These are phyloP conservation scores for Pilaira anomala DNA, from an alignment of 192 early-diverging fungal genomes.

Conservation along the genomic window DNA sequence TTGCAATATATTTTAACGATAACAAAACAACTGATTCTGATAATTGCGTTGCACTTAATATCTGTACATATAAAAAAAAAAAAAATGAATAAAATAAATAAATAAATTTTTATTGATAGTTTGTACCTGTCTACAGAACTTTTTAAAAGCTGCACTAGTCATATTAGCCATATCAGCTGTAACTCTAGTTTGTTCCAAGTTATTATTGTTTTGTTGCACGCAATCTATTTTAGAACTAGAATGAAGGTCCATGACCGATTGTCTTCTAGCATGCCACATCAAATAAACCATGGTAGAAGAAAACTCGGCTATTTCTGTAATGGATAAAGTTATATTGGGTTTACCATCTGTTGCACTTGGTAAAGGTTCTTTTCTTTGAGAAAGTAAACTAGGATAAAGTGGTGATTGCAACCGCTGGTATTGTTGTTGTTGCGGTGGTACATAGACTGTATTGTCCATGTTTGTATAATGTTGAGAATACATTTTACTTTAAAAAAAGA, in stretches of 20 bases:
- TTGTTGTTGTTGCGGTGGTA: neutral
- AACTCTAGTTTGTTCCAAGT: constrained; percentile 14
- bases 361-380: constrained; percentile 6
- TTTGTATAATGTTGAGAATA: neutral
- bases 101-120: no score
- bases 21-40: constrained; percentile 53
- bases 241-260: constrained; percentile 35
- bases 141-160: constrained; percentile 34
- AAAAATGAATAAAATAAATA: neutral
- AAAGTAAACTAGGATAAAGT: neutral
- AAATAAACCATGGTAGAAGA: constrained; percentile 56
- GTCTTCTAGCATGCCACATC: constrained; percentile 46
- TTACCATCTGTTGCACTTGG: constrained; percentile 23
- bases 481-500: neutral
- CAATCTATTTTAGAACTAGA: constrained; percentile 5
- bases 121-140: constrained; percentile 39
- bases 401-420: neutral
- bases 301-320: constrained; percentile 49
- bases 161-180: constrained; percentile 23
- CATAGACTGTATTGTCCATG: neutral
- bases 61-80: constrained; percentile 36
- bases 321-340: neutral
- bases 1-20: constrained; percentile 53
- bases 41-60: constrained; percentile 47
- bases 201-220: neutral